Evolutionary conservation across 139 green algal species (phyloP).

Genomic region (Chlamydomonas schloesseri): DNA sequence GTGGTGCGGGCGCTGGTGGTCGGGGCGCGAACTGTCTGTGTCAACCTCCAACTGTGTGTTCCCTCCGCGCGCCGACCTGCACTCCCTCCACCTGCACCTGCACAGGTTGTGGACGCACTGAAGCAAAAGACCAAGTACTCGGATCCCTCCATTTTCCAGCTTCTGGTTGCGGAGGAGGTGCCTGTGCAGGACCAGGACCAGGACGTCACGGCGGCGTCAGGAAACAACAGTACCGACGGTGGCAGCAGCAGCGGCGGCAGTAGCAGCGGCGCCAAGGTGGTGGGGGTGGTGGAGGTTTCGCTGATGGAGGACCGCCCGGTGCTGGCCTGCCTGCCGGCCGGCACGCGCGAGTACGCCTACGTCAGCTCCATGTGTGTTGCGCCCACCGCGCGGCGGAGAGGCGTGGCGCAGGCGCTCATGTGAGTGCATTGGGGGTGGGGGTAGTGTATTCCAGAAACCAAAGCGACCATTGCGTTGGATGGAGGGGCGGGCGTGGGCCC

Average conservation of each 20-base stretch:
- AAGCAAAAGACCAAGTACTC: conserved; percentile 29
- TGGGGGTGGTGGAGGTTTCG: conserved; percentile 64
- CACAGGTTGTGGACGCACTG: conserved; percentile 24
- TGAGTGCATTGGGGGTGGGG: too few relatives aligned
- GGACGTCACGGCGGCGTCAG: not conserved
- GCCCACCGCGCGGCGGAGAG: conserved; percentile 21
- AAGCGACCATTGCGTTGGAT: too few relatives aligned
- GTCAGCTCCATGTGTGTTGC: conserved; percentile 64
- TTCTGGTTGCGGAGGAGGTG: conserved; percentile 27
- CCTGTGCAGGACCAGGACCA: not conserved
- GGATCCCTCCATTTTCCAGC: not conserved
- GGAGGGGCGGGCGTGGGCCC: too few relatives aligned
- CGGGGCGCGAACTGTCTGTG: too few relatives aligned
- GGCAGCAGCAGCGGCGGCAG: not conserved
- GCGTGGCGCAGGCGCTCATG: conserved; percentile 48
- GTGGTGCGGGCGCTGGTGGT: too few relatives aligned
- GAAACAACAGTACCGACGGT: not conserved
- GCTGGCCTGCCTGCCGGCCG: conserved; percentile 32
- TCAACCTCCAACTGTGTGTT: too few relatives aligned
- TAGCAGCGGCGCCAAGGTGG: not conserved
- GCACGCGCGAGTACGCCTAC: conserved; percentile 44
- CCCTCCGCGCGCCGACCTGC: too few relatives aligned
- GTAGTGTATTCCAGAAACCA: too few relatives aligned
- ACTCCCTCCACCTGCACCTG: too few relatives aligned
- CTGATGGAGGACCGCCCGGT: conserved; percentile 35